Base-by-base conservation (phyloP, 2,329 filamentous ascomycete genomes). In the Cladosporium sp. region DNA sequence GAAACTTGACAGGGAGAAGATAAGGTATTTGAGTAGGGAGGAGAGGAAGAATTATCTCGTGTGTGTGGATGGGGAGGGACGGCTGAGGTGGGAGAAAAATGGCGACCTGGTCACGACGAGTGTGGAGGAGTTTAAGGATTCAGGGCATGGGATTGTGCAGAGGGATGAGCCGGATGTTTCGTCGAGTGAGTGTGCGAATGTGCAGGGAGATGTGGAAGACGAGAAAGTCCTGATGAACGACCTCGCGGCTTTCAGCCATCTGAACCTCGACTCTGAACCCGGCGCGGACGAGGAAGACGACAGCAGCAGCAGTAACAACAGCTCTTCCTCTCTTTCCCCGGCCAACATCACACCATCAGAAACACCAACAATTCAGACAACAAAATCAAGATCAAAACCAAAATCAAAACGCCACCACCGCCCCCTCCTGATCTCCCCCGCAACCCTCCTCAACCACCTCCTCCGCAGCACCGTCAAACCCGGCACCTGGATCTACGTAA, bases 401-500 rank as follows among this genome's bases (percentile, higher is more conserved):
- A n/a, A n/a, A n/a, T n/a, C n/a, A n/a, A n/a, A n/a, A n/a, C n/a
- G n/a, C 15, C 45, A 13, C 37, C 76, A 9, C 71, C 84, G 47
- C 75, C 84, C 54, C 66, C 80, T 78, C 45, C 81, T 88, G 61
- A 77, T 89, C 4, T 88, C 83, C 2, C 82, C 86, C 1, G 81
- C 84, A 0, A 85, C 85, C 1, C 78, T 95, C 7, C 79, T 93
- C 61, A 88, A 92, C 68, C 86, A 86, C 57, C 75, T 95, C 7
- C 76, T 92, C 15, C 82, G 88, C 56, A 85, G 87, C 54, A 83
- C 85, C 0, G 85, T 90, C 40, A 85, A 83, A 64, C 89, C 89
- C 51, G 90, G 91, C 59, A 93, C 88, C 3, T 96, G 90, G 90
- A 95, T 96, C 58, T 96, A 95, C 61, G 89, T 91, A 5, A 84